Base-by-base conservation (phyloP, 139 green algal genomes). In the Micractinium sp. region DNA sequence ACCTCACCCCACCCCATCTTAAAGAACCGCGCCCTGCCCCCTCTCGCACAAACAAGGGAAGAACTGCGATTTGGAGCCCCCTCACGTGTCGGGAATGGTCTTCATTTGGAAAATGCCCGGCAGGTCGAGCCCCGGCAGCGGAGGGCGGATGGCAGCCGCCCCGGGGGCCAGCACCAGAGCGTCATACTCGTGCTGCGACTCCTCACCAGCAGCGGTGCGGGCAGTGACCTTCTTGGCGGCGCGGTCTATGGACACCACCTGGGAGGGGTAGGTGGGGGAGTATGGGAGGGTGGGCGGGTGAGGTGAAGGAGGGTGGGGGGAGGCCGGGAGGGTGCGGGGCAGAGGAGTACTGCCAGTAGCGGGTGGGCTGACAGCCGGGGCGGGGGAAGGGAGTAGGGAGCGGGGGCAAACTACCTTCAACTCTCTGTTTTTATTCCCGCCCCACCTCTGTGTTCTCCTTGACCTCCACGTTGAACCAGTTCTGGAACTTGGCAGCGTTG, bases 31-130 rank as follows among this genome's bases (percentile, higher is more conserved):
- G n/a, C n/a, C n/a, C n/a, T n/a, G n/a, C n/a, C n/a, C n/a, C n/a
- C n/a, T n/a, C n/a, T n/a, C n/a, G n/a, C n/a, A n/a, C n/a, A n/a
- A n/a, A n/a, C n/a, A n/a, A n/a, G n/a, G n/a, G n/a, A n/a, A n/a
- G n/a, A n/a, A n/a, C n/a, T n/a, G n/a, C n/a, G n/a, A n/a, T n/a
- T n/a, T n/a, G n/a, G n/a, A n/a, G 14, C 60, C 60, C 61, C 23
- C 84, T 31, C 31, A 91, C 87, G 75, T 77, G 85, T 94, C 93
- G 31, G 92, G 92, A 16, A 95, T 89, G 31, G 90, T 94, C 67
- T 94, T 93, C 66, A 93, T 71, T 23, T 35, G 36, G 76, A 94
- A 94, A 85, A 95, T 93, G 61, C 92, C 93, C 14, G 92, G 93
- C 16, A 95, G 90, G 47, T 95, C 92, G 0, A 93, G 66, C 23